Percentiles rank a stretch among this genome's conserved stretches.
Conservation (phyloP, 805 yeast species). For the Spathaspora gorwiae region DNA sequence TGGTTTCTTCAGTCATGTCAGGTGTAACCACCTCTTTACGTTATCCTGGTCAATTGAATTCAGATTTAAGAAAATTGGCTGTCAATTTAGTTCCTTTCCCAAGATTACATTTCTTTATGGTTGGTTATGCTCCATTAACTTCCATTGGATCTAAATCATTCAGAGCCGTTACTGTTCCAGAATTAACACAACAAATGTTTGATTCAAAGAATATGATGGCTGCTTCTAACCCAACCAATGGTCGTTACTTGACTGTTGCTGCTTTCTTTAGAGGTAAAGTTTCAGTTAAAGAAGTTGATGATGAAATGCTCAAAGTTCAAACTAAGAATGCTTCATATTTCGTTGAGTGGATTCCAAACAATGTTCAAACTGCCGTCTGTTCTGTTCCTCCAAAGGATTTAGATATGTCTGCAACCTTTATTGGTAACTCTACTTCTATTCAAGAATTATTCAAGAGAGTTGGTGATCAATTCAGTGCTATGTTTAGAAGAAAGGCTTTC, state of each 20-base stretch:
- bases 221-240: slow-evolving; percentile 85
- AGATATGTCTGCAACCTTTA: slow-evolving; percentile 88
- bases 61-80: slow-evolving; percentile 88
- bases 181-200: slow-evolving; percentile 89
- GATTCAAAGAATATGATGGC: slow-evolving; percentile 95
- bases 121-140: slow-evolving; percentile 89
- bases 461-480: slow-evolving; percentile 83
- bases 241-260: slow-evolving; percentile 88
- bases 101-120: slow-evolving; percentile 92
- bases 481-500: slow-evolving; percentile 93
- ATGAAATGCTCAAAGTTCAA: slow-evolving; percentile 83
- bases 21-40: slow-evolving; percentile 93
- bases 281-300: slow-evolving; percentile 90
- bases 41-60: slow-evolving; percentile 92
- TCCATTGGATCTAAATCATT: slow-evolving; percentile 77
- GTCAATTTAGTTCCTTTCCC: slow-evolving; percentile 95
- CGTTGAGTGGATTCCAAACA: slow-evolving; percentile 95
- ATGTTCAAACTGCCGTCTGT: slow-evolving; percentile 91
- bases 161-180: slow-evolving; percentile 82
- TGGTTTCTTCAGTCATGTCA: slow-evolving; percentile 89
- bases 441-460: slow-evolving; percentile 88
- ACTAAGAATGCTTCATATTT: slow-evolving; percentile 76
- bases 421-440: slow-evolving; percentile 90
- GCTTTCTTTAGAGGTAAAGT: slow-evolving; percentile 94
- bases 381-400: slow-evolving; percentile 82